Evolutionary conservation across 768 basidiomycete species (phyloP), one percentile per base, ranked within the genome.

Genomic region (Boletus coccyginus): DNA sequence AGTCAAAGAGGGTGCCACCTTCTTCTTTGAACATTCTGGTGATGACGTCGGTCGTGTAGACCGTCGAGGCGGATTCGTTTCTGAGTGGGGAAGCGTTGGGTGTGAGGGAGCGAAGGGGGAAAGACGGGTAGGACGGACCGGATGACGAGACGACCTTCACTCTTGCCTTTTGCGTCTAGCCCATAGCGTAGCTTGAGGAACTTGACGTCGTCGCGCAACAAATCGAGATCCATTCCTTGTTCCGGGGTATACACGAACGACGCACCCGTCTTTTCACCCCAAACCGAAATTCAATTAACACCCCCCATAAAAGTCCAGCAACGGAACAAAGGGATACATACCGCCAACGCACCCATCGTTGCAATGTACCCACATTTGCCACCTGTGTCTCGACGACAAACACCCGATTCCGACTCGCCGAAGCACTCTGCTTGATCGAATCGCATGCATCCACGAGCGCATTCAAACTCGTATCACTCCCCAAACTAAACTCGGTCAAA

Each of bases 341-440:
- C 95, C 40, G 96, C 97, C 64, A 99, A 77, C 8, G 94, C 97
- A 50, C 97, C 97, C 81, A 98, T 83, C 1, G 94, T 87, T 4
- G 95, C 94, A 53, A 99, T 84, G 70, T 95, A 99, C 10, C 97
- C 97, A 69, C 92, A 97, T 68, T 90, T 88, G 10, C 96, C 97
- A 47, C 97, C 97, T 98, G 97, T 0, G 95, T 98, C 74, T 99
- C 96, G 17, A 99, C 93, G 2, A 98, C 90, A 69, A 99, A 99
- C 56, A 98, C 97, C 42, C 97, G 79, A 71, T 98, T 94, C 59
- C 97, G 74, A 67, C 94, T 97, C 6, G 97, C 96, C 53, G 91
- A 91, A 11, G 97, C 97, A 67, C 93, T 95, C 79, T 99, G 97
- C 76, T 95, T 97, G 75, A 99, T 98, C 41, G 95, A 87, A 73